Evolutionary conservation across 345 rosid genomes (phyloP).

Genomic region (Arabis hirsuta): DNA sequence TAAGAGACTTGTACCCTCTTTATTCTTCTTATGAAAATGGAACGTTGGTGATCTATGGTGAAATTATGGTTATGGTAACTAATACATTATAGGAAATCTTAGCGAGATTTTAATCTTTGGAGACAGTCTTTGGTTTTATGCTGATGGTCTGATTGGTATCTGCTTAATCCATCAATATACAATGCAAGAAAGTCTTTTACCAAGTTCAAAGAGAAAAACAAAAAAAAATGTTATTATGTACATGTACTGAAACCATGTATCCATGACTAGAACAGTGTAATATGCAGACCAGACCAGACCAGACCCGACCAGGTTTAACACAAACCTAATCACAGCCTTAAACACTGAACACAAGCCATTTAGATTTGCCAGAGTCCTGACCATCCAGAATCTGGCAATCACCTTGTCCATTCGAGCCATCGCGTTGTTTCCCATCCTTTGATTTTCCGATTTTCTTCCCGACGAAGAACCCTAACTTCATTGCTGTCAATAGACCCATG

Average conservation of each 20-base stretch:
- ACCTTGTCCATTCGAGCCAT: conserved; percentile 27
- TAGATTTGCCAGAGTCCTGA: conserved; percentile 35
- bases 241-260: conserved; percentile 24
- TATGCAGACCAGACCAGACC: conserved; percentile 8
- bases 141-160: not conserved
- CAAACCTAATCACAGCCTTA: conserved; percentile 23
- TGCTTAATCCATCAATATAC: conserved; percentile 9
- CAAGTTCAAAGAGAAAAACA: not conserved
- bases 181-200: not conserved
- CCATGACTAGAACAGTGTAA: conserved; percentile 9
- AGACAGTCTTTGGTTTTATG: not conserved
- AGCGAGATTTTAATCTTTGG: not conserved
- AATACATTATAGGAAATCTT: not conserved
- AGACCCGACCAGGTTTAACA: conserved; percentile 4
- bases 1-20: conserved; percentile 7
- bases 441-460: conserved; percentile 61
- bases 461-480: conserved; percentile 61
- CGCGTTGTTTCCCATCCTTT: conserved; percentile 46
- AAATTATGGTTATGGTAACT: not conserved
- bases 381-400: conserved; percentile 36
- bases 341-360: conserved; percentile 43
- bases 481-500: conserved; percentile 64
- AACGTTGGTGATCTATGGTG: conserved; percentile 9
- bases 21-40: not conserved
- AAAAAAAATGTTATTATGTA: conserved; percentile 33